Base-by-base conservation (phyloP, 2,329 filamentous ascomycete species). In the Hypoxylon sp. region DNA sequence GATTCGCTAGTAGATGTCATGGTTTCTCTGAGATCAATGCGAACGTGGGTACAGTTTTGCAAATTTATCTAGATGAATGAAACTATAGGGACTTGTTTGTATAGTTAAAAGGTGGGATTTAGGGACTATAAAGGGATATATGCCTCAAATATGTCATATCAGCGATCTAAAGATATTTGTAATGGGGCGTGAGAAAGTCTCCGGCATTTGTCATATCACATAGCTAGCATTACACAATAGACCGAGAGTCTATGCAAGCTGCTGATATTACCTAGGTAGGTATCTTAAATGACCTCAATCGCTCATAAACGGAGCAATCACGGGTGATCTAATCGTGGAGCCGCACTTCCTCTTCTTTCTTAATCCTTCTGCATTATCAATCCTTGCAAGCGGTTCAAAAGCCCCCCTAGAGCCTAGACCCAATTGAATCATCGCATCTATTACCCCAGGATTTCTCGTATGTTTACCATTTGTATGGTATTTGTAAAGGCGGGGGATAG, bases 1-100 rank as follows among this genome's bases (percentile, higher is more conserved):
- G 63, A 11, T 2, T 68, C 55, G 41, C 34, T n/a, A n/a, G n/a
- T 49, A 5, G 67, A 60, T 32, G 70, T 11, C 72, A 74, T 73
- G 32, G 41, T 63, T 51, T 5, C 17, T 30, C 34, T 13, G 9
- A 21, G 7, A 5, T 45, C 4, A 25, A 56, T 51, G n/a, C 5
- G 5, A 28, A 23, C 41, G 25, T 48, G 11, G 4, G 25, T 17
- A 14, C 5, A 2, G 25, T 9, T 10, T 59, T 32, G 21, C 17
- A 28, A 32, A 3, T n/a, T 13, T 36, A n/a, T 11, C 5, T 17
- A 19, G 17, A 46, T 14, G 7, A 13, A 19, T 13, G 14, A 13
- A 28, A 11, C 5, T 11, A 10, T n/a, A 11, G 13, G 2, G 17
- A 11, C n/a, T 14, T 17, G 14, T 11, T n/a, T n/a, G n/a, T 36